Base-by-base conservation (phyloP, 805 yeast species). In the Lachancea mirantina region DNA sequence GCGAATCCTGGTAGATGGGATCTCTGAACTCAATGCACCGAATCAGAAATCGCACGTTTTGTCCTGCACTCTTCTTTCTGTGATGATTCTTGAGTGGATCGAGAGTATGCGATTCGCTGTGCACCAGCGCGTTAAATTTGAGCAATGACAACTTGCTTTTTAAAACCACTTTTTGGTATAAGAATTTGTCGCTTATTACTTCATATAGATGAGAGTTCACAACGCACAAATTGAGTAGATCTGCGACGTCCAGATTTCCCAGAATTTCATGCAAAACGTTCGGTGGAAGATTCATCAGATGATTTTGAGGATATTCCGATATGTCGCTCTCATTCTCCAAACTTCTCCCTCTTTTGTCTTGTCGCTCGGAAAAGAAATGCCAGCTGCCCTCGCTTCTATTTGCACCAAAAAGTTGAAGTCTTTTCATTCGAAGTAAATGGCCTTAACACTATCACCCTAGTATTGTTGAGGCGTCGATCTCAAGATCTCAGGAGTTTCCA, bases 391-490 rank as follows among this genome's bases (percentile, higher is more conserved):
- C n/a, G n/a, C n/a, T n/a, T n/a, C n/a, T n/a, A n/a, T n/a, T n/a
- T n/a, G n/a, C n/a, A n/a, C n/a, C n/a, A 27, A 67, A 65, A 5
- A 67, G 46, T 47, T 67, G 72, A 39, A 66, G 59, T 32, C 59
- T 55, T 36, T 49, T 57, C 69, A 64, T 64, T 27, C n/a, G 17
- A 7, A 23, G 26, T n/a, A n/a, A n/a, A n/a, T n/a, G n/a, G n/a
- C n/a, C n/a, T n/a, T n/a, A n/a, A n/a, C n/a, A n/a, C n/a, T n/a
- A n/a, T n/a, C n/a, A n/a, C n/a, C n/a, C n/a, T n/a, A n/a, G n/a
- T n/a, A n/a, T n/a, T n/a, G n/a, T n/a, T n/a, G n/a, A n/a, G n/a
- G n/a, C n/a, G n/a, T n/a, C n/a, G n/a, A n/a, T n/a, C n/a, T n/a
- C n/a, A n/a, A n/a, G n/a, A n/a, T n/a, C n/a, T n/a, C n/a, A n/a